Percentiles rank a stretch among this genome's conserved stretches.
Conservation (phyloP, 192 early-diverging fungal species). For the Gorgonomyces haynaldii region DNA sequence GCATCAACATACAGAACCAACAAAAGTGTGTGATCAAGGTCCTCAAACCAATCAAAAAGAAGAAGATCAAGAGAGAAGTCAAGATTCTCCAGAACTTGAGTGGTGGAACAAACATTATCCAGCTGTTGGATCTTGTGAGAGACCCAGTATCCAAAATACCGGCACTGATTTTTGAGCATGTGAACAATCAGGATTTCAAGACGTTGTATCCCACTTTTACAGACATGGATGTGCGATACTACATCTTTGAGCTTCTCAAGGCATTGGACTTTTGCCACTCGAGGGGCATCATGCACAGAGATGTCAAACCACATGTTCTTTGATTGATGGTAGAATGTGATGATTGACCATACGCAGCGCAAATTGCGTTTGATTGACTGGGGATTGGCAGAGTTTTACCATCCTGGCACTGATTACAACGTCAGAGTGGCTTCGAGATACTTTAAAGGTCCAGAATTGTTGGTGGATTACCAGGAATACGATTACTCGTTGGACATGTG, state of each 20-base stretch:
- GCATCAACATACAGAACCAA: conserved; percentile 74
- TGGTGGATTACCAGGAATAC: conserved; percentile 97
- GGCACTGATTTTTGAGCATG: conserved; percentile 90
- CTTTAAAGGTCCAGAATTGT: conserved; percentile 96
- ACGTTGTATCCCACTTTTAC: conserved; percentile 86
- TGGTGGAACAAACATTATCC: conserved; percentile 88
- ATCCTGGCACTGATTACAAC: conserved; percentile 93
- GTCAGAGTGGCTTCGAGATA: conserved; percentile 97
- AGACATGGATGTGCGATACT: conserved; percentile 91
- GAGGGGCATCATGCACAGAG: conserved; percentile 97
- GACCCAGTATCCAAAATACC: conserved; percentile 92
- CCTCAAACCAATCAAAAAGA: conserved; percentile 99
- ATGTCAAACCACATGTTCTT: conserved; percentile 85
- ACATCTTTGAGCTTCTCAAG: conserved; percentile 94
- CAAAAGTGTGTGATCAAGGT: conserved; percentile 97
- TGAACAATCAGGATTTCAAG: conserved; percentile 98
- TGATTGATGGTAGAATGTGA: conserved; percentile 61
- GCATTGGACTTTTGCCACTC: conserved; percentile 98
- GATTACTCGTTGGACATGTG: conserved; percentile 99
- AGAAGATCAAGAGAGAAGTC: conserved; percentile 99
- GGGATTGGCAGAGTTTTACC: conserved; percentile 99
- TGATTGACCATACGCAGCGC: conserved; percentile 97
- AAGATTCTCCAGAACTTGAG: conserved; percentile 96
- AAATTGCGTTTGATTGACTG: conserved; percentile 95
- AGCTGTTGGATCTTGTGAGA: conserved; percentile 84